These are phyloP conservation scores for Clathrospora elynae DNA, from an alignment of 2,329 filamentous ascomycete species.

Conservation along the genomic window DNA sequence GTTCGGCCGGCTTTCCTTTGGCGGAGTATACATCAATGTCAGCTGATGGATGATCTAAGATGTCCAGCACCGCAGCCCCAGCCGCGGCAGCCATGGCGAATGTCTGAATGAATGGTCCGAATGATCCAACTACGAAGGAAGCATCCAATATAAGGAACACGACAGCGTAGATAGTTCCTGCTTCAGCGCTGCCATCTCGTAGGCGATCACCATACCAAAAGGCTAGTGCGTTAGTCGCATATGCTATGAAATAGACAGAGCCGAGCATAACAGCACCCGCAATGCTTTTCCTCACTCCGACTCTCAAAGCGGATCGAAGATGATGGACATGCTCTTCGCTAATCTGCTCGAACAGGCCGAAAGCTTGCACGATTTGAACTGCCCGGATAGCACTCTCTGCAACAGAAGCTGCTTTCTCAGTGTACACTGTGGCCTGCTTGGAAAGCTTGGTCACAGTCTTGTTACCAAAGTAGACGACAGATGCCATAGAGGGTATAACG, in stretches of 20 bases:
- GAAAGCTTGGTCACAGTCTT: conserved; percentile 49
- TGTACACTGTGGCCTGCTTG: conserved; percentile 45
- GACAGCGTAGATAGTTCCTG: conserved; percentile 65
- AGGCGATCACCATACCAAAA: conserved; percentile 52
- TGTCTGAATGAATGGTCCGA: conserved; percentile 66
- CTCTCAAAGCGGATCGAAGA: conserved; percentile 42
- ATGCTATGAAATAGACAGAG: conserved; percentile 53
- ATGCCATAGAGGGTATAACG: conserved; percentile 56
- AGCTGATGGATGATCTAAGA: conserved; percentile 50
- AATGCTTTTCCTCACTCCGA: conserved; percentile 50
- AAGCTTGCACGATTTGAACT: conserved; percentile 57
- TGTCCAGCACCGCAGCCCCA: conserved; percentile 52
- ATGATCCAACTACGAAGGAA: conserved; percentile 66
- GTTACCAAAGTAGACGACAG: conserved; percentile 52
- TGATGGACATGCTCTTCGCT: conserved; percentile 46
- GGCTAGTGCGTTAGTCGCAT: conserved; percentile 53
- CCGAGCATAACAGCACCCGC: conserved; percentile 51
- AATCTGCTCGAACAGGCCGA: conserved; percentile 51
- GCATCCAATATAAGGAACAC: conserved; percentile 69
- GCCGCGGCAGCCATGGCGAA: conserved; percentile 60
- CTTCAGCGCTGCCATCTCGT: conserved; percentile 40
- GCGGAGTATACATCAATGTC: conserved; percentile 48
- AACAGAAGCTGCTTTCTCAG: conserved; percentile 52
- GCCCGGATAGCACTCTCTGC: conserved; percentile 54
- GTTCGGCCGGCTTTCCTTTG: conserved; percentile 28